Percentiles rank a stretch among this genome's conserved stretches.
Evolutionary conservation across 192 early-diverging fungal species (phyloP).

Genomic region (Mortierella alpina): DNA sequence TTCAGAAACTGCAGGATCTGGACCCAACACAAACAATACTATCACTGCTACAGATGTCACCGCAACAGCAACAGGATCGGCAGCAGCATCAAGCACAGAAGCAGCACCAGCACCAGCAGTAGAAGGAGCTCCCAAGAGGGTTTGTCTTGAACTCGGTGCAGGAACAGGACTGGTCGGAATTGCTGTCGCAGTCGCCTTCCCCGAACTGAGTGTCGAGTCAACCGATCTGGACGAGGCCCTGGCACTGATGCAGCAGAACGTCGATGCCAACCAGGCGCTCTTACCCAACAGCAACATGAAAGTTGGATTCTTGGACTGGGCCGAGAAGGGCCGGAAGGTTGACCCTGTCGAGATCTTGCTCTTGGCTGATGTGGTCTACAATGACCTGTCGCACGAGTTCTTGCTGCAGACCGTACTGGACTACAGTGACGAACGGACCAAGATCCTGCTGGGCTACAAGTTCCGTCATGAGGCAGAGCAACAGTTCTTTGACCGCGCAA

Average conservation of each 20-base stretch:
- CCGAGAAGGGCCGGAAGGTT: constrained; percentile 45
- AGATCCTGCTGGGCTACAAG: constrained; percentile 47
- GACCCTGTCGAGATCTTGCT: constrained; percentile 48
- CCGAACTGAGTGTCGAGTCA: constrained; percentile 37
- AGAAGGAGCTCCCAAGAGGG: constrained; percentile 4
- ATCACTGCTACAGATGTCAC: neutral
- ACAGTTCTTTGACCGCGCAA: constrained; percentile 45
- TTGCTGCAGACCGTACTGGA: constrained; percentile 43
- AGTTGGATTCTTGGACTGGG: constrained; percentile 51
- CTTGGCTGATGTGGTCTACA: constrained; percentile 50
- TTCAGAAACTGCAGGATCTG: neutral
- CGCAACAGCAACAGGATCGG: neutral
- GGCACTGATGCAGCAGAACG: constrained; percentile 59
- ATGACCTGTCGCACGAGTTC: constrained; percentile 44
- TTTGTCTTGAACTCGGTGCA: constrained; percentile 60
- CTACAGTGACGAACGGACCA: constrained; percentile 46
- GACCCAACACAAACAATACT: neutral
- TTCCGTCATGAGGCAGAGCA: constrained; percentile 47
- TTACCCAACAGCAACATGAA: constrained; percentile 37
- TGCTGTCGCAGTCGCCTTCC: constrained; percentile 54
- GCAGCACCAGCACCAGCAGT: neutral
- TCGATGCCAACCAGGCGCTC: constrained; percentile 36
- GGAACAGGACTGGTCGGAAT: constrained; percentile 65
- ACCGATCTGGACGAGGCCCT: constrained; percentile 62
- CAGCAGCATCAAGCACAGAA: neutral